phyloP scores from a whole-genome alignment of 2,329 filamentous ascomycete species.

The Ophiocordyceps polyrhachis-furcata region DNA sequence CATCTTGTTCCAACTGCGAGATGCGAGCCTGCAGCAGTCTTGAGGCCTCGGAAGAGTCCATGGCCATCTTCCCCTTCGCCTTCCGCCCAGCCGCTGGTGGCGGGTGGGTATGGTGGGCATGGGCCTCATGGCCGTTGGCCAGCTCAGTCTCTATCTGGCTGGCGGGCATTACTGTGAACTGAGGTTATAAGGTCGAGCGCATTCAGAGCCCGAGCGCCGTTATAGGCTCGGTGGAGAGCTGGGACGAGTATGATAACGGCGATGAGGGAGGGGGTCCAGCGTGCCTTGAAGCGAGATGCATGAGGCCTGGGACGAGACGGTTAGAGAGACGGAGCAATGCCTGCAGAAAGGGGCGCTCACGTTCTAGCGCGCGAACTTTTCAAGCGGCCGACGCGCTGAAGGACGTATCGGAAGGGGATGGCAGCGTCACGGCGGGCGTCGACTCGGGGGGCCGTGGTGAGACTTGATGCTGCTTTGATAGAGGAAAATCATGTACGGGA shows the following conservation, averaged over 20 bases:
- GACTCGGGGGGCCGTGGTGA: neutral
- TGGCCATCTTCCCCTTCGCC: constrained; percentile 64
- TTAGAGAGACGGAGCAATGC: neutral
- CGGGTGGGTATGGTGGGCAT: constrained; percentile 10
- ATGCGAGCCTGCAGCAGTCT: constrained; percentile 87
- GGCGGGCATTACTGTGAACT: constrained; percentile 17
- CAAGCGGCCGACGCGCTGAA: neutral
- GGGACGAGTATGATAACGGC: neutral
- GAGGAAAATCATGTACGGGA: neutral
- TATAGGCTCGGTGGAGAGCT: neutral
- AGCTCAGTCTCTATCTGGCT: constrained; percentile 22
- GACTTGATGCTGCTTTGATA: neutral
- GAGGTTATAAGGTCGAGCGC: constrained; percentile 3
- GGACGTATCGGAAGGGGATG: neutral
- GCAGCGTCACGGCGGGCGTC: neutral
- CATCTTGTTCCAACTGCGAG: constrained; percentile 85
- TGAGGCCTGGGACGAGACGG: neutral
- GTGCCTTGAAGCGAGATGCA: neutral
- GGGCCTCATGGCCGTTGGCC: constrained; percentile 22
- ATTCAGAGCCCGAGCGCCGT: constrained; percentile 2
- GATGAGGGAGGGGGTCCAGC: neutral
- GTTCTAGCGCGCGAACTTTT: neutral
- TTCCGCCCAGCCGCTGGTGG: constrained; percentile 44
- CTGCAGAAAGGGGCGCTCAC: neutral
- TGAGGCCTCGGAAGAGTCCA: constrained; percentile 75